Conservation (phyloP, 2,329 filamentous ascomycete species). For the Penicillium brasilianum region DNA sequence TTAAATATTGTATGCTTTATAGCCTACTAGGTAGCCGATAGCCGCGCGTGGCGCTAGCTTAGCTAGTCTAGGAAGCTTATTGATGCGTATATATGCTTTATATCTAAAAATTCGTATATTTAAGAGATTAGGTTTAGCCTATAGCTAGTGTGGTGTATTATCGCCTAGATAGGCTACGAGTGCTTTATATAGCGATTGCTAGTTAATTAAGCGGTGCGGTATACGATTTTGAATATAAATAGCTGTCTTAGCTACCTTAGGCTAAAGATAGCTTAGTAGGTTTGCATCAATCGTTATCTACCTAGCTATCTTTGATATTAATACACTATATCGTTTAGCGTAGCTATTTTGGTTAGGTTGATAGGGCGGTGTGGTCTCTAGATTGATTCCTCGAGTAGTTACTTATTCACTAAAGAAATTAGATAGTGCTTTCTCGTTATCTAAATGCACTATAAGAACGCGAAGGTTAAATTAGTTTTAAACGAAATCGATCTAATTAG, state of each 20-base stretch:
- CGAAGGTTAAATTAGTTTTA: not conserved
- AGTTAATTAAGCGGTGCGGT: not conserved
- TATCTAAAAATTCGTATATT: not conserved
- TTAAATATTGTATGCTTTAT: not conserved
- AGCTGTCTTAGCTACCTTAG: not conserved
- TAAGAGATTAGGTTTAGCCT: not conserved
- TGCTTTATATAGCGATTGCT: not conserved
- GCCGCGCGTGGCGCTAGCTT: too few species aligned
- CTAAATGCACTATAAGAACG: not conserved
- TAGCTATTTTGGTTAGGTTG: not conserved
- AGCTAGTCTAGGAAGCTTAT: not conserved
- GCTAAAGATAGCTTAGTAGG: not conserved
- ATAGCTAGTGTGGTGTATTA: not conserved
- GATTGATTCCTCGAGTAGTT: not conserved
- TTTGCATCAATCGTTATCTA: not conserved
- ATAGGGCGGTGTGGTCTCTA: not conserved
- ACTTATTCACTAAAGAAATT: not conserved
- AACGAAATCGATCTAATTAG: not conserved
- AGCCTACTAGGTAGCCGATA: not conserved
- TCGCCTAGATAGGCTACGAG: not conserved
- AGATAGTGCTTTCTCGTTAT: not conserved
- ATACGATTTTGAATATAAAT: not conserved
- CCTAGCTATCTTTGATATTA: not conserved
- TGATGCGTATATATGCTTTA: not conserved
- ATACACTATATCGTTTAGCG: not conserved